Conservation (phyloP, 75 land plant genomes). For the Sequoia sempervirens region DNA sequence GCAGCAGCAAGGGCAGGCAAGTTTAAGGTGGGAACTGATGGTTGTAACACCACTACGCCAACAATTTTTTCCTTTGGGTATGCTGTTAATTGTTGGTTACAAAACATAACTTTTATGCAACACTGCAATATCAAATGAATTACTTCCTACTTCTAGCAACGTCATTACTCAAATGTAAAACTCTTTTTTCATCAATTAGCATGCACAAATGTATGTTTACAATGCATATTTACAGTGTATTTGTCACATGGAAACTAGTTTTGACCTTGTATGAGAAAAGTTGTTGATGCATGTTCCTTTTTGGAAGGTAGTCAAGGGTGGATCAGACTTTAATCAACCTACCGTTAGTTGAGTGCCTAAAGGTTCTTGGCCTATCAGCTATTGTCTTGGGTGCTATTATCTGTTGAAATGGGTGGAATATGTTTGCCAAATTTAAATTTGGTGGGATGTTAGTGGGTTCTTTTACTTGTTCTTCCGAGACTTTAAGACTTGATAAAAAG, state of each 20-base stretch:
- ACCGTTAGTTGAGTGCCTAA: neutral
- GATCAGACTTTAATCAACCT: neutral
- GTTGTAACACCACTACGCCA: neutral
- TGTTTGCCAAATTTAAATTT: no score
- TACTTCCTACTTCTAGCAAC: neutral
- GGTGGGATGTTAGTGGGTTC: no score
- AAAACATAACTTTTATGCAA: neutral
- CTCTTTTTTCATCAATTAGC: neutral
- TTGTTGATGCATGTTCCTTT: neutral
- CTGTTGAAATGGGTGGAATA: no score
- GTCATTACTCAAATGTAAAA: neutral
- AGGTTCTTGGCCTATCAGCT: neutral
- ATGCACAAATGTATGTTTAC: neutral
- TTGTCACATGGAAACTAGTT: neutral
- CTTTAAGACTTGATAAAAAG: neutral
- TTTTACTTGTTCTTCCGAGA: neutral
- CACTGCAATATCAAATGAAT: neutral
- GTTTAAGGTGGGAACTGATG: slow-evolving; percentile 46
- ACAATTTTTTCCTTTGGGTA: neutral
- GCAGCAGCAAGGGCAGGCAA: slow-evolving; percentile 86
- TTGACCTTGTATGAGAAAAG: neutral
- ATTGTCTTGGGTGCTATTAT: no score
- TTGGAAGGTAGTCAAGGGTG: neutral
- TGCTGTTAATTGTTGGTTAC: neutral
- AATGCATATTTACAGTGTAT: neutral